A percentile compares a stretch with the other conserved stretches of the same genome.
Evolutionary conservation across 1,284 basidiomycete genomes (phyloP).

Genomic region (Sparassis latifolia): DNA sequence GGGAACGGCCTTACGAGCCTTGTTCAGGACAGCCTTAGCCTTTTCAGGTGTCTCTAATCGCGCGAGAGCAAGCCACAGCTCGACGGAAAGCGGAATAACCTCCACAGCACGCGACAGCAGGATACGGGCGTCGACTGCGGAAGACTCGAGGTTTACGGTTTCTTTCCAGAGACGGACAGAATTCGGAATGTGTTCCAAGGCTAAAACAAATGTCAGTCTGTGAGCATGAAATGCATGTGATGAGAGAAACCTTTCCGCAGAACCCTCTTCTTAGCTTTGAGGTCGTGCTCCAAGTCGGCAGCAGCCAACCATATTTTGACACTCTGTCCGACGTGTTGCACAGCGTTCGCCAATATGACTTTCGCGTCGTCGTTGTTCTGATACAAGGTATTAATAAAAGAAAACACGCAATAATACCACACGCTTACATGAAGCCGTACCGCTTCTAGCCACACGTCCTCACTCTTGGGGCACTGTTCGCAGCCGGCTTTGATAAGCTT

Average conservation of each 20-base stretch:
- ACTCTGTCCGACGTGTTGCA: constrained; percentile 88
- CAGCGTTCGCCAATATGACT: constrained; percentile 88
- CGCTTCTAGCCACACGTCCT: constrained; percentile 97
- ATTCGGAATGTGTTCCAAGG: constrained; percentile 95
- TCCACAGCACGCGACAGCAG: constrained; percentile 92
- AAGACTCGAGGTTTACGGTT: constrained; percentile 93
- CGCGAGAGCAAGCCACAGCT: constrained; percentile 96
- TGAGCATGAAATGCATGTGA: constrained; percentile 2
- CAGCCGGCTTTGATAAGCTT: constrained; percentile 94
- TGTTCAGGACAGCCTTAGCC: constrained; percentile 92
- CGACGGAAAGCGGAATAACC: constrained; percentile 91
- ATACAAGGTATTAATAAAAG: constrained; percentile 1
- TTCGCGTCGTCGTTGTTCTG: constrained; percentile 92
- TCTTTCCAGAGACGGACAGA: constrained; percentile 98
- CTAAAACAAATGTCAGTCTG: constrained; percentile 31
- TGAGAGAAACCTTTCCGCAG: constrained; percentile 70
- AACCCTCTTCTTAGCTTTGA: constrained; percentile 86
- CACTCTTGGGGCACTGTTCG: constrained; percentile 92
- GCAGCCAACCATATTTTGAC: constrained; percentile 98
- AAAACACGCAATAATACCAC: neutral
- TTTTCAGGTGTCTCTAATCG: constrained; percentile 87
- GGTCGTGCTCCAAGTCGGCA: constrained; percentile 81
- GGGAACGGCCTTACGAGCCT: constrained; percentile 89
- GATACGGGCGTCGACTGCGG: constrained; percentile 84
- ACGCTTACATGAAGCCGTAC: constrained; percentile 82